Base-by-base conservation (phyloP, 306 rosid genomes). In the Quercus engelmannii region DNA sequence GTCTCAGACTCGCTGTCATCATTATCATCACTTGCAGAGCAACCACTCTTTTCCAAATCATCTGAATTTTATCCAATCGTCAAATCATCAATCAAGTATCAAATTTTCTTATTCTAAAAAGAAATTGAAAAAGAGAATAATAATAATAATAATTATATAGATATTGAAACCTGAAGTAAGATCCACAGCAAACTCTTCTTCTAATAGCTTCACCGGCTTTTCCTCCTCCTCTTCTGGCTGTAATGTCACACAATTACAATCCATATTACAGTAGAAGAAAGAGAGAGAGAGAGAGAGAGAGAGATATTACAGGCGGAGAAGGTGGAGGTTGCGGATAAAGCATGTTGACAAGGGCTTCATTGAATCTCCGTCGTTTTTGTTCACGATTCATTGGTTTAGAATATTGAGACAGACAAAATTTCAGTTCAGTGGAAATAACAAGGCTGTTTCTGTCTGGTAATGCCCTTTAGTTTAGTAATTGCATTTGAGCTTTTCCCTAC, bases 311-410 rank as follows among this genome's bases (percentile, higher is more conserved):
- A 2, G 52, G 70, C 19, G 82, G 74, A 23, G 85, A 81, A 9
- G 74, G 25, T 31, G 90, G 87, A 25, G 87, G 80, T 14, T 88
- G 71, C 26, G 92, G 94, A 82, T 77, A 89, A 1, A 91, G 92
- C 41, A 63, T 84, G 78, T 83, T 83, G 80, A 91, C 71, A 61
- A 91, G 80, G 83, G 89, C 98, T 56, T 93, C 97, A 56, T 86
- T 83, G 85, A 91, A 84, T 58, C 88, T 84, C 55, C 90, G 88
- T 73, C 91, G 86, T 76, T 86, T 93, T 81, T 83, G 93, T 30
- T 87, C 82, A 8, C 77, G 43, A 21, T 82, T 69, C 97, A 91
- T 93, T 69, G 56, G 23, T 25, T 55, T 6, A 30, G n/a, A 23
- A 35, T 3, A 17, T 18, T 70, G 21, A 35, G 69, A 15, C 15